These are phyloP conservation scores for Candida sphagnicola DNA, from an alignment of 805 yeast species.

Conservation along the genomic window DNA sequence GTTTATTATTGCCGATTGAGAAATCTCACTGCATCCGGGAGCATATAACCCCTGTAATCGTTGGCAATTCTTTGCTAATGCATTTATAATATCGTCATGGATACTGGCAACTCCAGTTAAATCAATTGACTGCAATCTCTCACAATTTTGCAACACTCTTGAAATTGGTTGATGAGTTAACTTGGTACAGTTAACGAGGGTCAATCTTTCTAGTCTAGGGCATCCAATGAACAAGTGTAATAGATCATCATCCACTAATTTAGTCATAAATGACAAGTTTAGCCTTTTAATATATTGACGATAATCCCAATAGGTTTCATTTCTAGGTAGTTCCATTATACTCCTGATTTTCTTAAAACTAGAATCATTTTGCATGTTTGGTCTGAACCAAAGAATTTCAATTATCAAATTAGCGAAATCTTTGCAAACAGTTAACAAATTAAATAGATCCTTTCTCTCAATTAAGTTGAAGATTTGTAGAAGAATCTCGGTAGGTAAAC, in stretches of 20 bases:
- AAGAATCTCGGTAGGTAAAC: slow-evolving; percentile 57
- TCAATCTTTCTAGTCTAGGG: slow-evolving; percentile 75
- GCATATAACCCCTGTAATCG: slow-evolving; percentile 87
- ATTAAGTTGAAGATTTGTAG: slow-evolving; percentile 64
- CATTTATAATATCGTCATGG: slow-evolving; percentile 62
- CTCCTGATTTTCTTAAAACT: slow-evolving; percentile 51
- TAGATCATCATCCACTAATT: slow-evolving; percentile 59
- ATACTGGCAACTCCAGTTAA: slow-evolving; percentile 69
- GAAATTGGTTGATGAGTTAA: slow-evolving; percentile 61
- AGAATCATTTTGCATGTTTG: slow-evolving; percentile 53
- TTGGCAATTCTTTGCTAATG: slow-evolving; percentile 67
- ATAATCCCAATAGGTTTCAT: slow-evolving; percentile 60
- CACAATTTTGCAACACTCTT: slow-evolving; percentile 58
- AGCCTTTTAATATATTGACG: slow-evolving; percentile 69
- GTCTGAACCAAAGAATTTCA: slow-evolving; percentile 85
- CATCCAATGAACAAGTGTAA: slow-evolving; percentile 63
- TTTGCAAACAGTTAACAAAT: slow-evolving; percentile 68
- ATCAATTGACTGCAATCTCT: slow-evolving; percentile 78
- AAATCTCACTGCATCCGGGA: slow-evolving; percentile 73
- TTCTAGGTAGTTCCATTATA: slow-evolving; percentile 49
- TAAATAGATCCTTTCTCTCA: slow-evolving; percentile 57
- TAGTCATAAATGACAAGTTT: slow-evolving; percentile 73
- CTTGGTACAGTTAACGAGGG: slow-evolving; percentile 74
- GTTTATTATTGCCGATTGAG: slow-evolving; percentile 57
- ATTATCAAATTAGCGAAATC: slow-evolving; percentile 76